Percentiles rank a stretch among this genome's conserved stretches.
phyloP scores from a whole-genome alignment of 2,329 filamentous ascomycete species.

The Ceratocystis papillata region DNA sequence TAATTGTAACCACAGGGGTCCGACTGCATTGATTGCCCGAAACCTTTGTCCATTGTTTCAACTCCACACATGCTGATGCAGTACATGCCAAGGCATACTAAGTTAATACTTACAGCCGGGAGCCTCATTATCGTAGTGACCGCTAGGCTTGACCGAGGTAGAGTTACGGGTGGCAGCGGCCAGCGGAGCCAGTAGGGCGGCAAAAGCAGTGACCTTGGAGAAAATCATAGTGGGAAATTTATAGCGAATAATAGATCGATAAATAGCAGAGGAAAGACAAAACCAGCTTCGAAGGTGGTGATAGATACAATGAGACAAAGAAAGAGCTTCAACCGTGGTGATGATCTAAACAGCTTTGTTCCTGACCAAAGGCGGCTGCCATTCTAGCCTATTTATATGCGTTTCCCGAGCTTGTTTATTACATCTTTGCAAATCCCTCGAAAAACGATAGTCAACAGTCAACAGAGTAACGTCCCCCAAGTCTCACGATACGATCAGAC shows the following conservation, averaged over 20 bases:
- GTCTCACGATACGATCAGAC: too few species aligned
- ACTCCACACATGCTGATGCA: too few species aligned
- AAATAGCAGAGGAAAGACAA: not conserved
- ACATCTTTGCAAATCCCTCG: too few species aligned
- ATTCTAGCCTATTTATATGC: too few species aligned
- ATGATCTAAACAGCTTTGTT: not conserved
- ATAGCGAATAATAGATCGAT: not conserved
- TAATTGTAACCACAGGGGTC: not conserved
- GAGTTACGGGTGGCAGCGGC: constrained; percentile 8
- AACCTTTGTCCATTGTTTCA: too few species aligned
- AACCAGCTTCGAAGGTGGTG: not conserved
- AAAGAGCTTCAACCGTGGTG: not conserved
- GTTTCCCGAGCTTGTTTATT: too few species aligned
- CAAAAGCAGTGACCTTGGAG: not conserved
- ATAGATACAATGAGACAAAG: too few species aligned
- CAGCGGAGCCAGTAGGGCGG: constrained; percentile 1
- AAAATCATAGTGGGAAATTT: constrained; percentile 18
- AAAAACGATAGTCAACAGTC: too few species aligned
- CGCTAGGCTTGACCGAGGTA: constrained; percentile 13
- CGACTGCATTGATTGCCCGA: too few species aligned
- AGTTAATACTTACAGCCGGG: not conserved
- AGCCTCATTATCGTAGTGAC: constrained; percentile 1
- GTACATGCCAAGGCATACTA: too few species aligned
- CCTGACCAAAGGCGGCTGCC: too few species aligned
- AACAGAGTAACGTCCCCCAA: too few species aligned